Evolutionary conservation across 306 rosid species (phyloP), one percentile per base, ranked within the genome.

Genomic region (Fragaria vesca): DNA sequence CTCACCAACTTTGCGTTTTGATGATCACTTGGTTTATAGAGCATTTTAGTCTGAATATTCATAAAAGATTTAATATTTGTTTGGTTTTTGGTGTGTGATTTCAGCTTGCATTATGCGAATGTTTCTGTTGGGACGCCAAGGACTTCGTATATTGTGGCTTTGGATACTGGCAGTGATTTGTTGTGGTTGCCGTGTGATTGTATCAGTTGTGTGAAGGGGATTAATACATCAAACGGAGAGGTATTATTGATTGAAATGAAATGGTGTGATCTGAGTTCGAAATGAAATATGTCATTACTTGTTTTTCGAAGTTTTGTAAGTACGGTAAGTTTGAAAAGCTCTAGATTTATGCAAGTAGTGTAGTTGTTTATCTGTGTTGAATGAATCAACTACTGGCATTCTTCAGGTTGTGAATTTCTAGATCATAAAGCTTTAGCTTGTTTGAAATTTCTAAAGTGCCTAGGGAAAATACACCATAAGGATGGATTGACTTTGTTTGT

Each of bases 161-260:
- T 96, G 79, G 99, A 96, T 81, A 96, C 99, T 0, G 99, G 99
- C 3, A 96, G 99, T 73, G 93, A 96, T 85, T 83, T 91, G 80
- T 86, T 93, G 85, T 96, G 98, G 99, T 72, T 96, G 42, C 99
- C 99, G 34, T 96, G 99, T 68, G 94, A 96, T 71, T 96, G 99
- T 82, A 65, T 58, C 81, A 82, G 82, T 73, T 96, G 99, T 79
- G 73, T 79, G 1, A 78, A 1, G 20, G 71, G 69, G 65, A 0
- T 91, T 32, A 61, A 54, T 55, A 1, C 77, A n/a, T 13, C 85
- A 54, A 7, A 18, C 4, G 90, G 86, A 61, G 20, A 61, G 80
- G 98, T 63, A 63, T 6, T 30, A 16, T 63, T 32, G 43, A 63
- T 61, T 21, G 30, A 9, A n/a, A 21, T 21, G 28, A 66, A 17